Conservation (phyloP, 805 yeast genomes). For the Kregervanrija fluxuum region DNA sequence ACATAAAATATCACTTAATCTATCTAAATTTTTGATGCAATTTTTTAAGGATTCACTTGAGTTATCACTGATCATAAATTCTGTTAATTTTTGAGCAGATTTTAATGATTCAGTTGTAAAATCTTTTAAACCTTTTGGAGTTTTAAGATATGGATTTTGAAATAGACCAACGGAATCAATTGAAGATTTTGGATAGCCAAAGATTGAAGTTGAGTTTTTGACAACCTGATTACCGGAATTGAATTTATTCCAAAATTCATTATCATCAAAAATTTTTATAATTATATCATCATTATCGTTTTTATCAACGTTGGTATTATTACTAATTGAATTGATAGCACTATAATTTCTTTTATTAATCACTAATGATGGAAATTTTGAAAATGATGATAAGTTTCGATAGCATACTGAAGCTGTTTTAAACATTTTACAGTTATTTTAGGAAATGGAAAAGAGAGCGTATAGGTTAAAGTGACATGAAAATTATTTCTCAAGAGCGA, state of each 20-base stretch:
- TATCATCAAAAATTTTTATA: constrained; percentile 54
- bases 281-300: constrained; percentile 23
- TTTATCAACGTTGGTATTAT: neutral
- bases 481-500: too few species aligned
- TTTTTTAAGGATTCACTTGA: constrained; percentile 35
- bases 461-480: too few species aligned
- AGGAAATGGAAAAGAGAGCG: too few species aligned
- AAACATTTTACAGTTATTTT: too few species aligned
- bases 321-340: neutral
- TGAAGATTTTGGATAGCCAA: neutral
- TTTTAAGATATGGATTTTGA: constrained; percentile 57
- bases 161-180: constrained; percentile 50
- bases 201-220: neutral
- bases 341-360: neutral
- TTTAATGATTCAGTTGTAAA: constrained; percentile 61
- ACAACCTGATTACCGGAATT: constrained; percentile 23
- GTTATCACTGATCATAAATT: constrained; percentile 43
- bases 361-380: too few species aligned
- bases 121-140: constrained; percentile 62
- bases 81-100: constrained; percentile 57
- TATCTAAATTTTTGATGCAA: constrained; percentile 66
- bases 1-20: constrained; percentile 81
- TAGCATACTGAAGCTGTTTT: too few species aligned
- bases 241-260: constrained; percentile 46
- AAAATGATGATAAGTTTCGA: too few species aligned